Evolutionary conservation across 2,329 filamentous ascomycete genomes (phyloP), one percentile per base, ranked within the genome.

Genomic region (Penicillium paneum): DNA sequence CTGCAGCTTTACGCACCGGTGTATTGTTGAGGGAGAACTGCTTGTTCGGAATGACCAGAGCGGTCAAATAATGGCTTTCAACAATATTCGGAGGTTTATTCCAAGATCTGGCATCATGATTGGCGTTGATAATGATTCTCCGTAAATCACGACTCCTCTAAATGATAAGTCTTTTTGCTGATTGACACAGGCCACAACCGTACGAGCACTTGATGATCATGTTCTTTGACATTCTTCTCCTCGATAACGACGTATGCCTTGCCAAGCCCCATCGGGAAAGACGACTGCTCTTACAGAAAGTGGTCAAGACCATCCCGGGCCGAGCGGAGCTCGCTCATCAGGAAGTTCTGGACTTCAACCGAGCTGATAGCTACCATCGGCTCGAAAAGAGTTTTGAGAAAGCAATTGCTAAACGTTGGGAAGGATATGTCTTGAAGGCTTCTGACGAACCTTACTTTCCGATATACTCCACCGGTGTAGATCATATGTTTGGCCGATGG

Each of bases 11-110:
- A 80, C 78, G 26, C 76, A 74, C 8, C 80, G 81, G 5, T 95
- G 90, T 62, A 93, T 96, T 41, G 71, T 96, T 0, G 88, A 96
- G 65, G 91, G 90, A 2, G 92, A 97, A 67, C 75, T 96, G 50
- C 80, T 94, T 6, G 87, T 93, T 1, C 95, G 87, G 71, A 89
- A 83, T 67, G 85, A 90, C 48, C 75, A 78, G 72, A 78, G 87
- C 40, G 73, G 81, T 21, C 81, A 78, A 35, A 84, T 95, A 3
- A 74, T 91, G 40, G 85, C 85, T 1, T 96, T 96, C 63, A 85
- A 94, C 62, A 89, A 90, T 64, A 87, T 96, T 56, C 82, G 91
- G 42, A 92, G 90, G 62, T 88, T 95, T 65, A 83, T 96, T 26
- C 79, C 82, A 8, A 83, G 91, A 38, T 87, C 89, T 42, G 91